Evolutionary conservation across 768 basidiomycete species (phyloP).

Genomic region (Kwoniella dejecticola): DNA sequence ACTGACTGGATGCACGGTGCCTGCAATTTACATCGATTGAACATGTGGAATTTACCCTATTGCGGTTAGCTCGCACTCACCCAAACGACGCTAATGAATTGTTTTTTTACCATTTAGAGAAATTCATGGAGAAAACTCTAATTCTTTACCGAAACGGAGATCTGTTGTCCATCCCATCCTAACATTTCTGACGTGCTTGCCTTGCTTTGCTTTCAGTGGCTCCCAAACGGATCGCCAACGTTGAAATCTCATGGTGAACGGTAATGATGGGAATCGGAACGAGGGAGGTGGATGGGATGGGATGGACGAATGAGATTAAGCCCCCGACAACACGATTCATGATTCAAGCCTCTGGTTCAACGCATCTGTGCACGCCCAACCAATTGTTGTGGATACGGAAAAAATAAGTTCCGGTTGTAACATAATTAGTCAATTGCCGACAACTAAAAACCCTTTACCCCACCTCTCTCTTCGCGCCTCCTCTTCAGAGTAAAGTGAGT

Average conservation of each 20-base stretch:
- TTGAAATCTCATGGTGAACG: too few relatives aligned
- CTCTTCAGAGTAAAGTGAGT: background rate
- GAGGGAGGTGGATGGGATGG: too few relatives aligned
- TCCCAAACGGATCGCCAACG: background rate
- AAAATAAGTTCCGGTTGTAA: slow-evolving; percentile 3
- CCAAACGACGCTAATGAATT: too few relatives aligned
- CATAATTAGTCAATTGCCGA: background rate
- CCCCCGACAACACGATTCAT: background rate
- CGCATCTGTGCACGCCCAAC: too few relatives aligned
- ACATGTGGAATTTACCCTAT: too few relatives aligned
- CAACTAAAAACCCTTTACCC: background rate
- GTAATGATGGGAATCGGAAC: too few relatives aligned
- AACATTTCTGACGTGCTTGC: background rate
- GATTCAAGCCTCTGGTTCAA: background rate
- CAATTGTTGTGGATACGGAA: background rate
- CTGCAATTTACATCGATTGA: too few relatives aligned
- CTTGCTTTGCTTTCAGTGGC: background rate
- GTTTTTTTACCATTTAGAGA: background rate
- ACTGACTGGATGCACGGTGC: too few relatives aligned
- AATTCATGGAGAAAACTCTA: background rate
- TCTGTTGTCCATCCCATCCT: background rate
- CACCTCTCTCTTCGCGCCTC: background rate
- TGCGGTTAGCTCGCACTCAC: too few relatives aligned
- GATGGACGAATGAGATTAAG: too few relatives aligned
- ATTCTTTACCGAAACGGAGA: slow-evolving; percentile 2